Conservation (phyloP, 805 yeast genomes). For the Barnettozyma siamensis region DNA sequence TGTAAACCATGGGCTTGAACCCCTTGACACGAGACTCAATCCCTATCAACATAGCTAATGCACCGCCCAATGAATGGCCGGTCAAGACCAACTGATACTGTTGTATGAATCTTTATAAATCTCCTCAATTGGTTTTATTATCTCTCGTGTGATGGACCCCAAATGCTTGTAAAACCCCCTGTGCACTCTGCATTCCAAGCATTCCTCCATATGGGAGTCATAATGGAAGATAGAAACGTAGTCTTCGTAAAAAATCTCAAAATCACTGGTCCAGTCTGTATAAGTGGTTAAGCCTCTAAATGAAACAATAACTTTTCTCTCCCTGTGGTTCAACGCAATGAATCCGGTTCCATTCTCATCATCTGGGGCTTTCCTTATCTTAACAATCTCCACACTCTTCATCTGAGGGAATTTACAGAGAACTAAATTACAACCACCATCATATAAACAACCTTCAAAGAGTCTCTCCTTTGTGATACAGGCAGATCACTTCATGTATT, state of each 20-base stretch:
- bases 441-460: constrained; percentile 6
- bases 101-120: constrained; percentile 27
- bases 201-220: constrained; percentile 20
- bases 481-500: constrained; percentile 17
- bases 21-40: constrained; percentile 57
- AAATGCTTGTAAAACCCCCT: constrained; percentile 53
- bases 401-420: constrained; percentile 13
- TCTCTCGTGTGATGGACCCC: constrained; percentile 32
- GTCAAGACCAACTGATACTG: constrained; percentile 50
- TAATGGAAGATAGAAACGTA: constrained; percentile 14
- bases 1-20: constrained; percentile 44
- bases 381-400: constrained; percentile 9
- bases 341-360: constrained; percentile 45
- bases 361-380: constrained; percentile 14
- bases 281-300: constrained; percentile 62
- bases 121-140: constrained; percentile 26
- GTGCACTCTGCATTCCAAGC: constrained; percentile 56
- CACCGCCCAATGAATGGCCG: constrained; percentile 80
- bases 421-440: constrained; percentile 19
- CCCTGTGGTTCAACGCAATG: constrained; percentile 43
- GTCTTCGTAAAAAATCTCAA: constrained; percentile 31
- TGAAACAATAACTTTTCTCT: constrained; percentile 43
- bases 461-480: constrained; percentile 18
- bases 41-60: constrained; percentile 58
- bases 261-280: constrained; percentile 65